Evolutionary conservation across 441 rosid genomes (phyloP), one percentile per base, ranked within the genome.

Genomic region (Lepidium campestre): DNA sequence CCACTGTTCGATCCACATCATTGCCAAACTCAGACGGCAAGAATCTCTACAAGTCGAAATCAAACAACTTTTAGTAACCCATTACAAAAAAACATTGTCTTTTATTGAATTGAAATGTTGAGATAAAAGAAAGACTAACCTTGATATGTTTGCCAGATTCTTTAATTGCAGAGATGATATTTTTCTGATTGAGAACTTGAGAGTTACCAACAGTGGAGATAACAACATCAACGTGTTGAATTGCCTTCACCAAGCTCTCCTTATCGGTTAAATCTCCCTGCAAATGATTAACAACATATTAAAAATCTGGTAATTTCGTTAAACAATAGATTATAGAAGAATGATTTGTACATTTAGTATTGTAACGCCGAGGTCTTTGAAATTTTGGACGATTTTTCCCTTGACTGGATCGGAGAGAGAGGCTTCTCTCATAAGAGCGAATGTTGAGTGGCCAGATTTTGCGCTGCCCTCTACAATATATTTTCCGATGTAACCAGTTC

Each of bases 401-500:
- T 83, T 85, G 9, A 63, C 77, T 12, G 84, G 79, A 36, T 85
- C 81, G 6, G 82, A 60, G 1, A 78, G 42, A 1, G 82, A 71
- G 45, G 75, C 41, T 71, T 80, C 79, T 67, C 90, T 67, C 0
- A 85, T 80, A 14, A 85, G 50, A 10, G 75, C 86, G 53, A 81
- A 83, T 32, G 87, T 83, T 46, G 80, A 75, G 61, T 83, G 81
- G 31, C 85, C 83, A 6, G 79, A 57, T 62, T 75, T 83, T 0
- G 67, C 83, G 47, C 83, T 77, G 7, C 75, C 88, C 65, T 80
- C 78, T 1, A 80, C 75, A 2, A 85, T 72, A 75, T 74, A 78
- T 56, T 80, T 81, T 14, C 90, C 90, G 57, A 85, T 74, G 81
- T 80, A 80, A 22, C 90, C 90, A 4, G 88, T 85, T 14, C 86